Evolutionary conservation across 805 yeast species (phyloP).

Genomic region (Saccharomycopsis sp.): DNA sequence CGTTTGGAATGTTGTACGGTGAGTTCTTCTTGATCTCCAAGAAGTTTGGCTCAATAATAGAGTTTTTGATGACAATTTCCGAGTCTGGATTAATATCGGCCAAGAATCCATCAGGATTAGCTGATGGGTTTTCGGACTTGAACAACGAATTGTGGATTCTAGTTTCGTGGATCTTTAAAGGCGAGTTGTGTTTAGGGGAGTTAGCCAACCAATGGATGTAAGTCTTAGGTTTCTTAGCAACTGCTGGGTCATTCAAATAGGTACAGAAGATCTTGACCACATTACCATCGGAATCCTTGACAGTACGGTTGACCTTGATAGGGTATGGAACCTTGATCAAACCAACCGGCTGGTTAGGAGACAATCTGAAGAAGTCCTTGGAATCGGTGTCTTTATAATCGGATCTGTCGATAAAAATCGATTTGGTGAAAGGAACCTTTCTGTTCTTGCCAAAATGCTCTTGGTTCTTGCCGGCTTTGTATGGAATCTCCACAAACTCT

Average conservation of each 20-base stretch:
- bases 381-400: conserved; percentile 67
- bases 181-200: conserved; percentile 51
- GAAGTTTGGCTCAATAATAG: conserved; percentile 77
- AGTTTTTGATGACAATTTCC: conserved; percentile 57
- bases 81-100: conserved; percentile 77
- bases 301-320: conserved; percentile 60
- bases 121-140: conserved; percentile 83
- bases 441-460: conserved; percentile 61
- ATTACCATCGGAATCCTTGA: conserved; percentile 50
- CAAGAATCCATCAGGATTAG: conserved; percentile 82
- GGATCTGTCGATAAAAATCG: conserved; percentile 75
- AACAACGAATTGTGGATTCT: conserved; percentile 85
- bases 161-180: conserved; percentile 63
- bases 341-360: conserved; percentile 94
- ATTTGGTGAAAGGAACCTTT: conserved; percentile 67
- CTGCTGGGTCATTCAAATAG: conserved; percentile 52
- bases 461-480: conserved; percentile 72
- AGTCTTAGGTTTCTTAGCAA: conserved; percentile 80
- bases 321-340: conserved; percentile 85
- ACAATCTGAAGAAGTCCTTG: conserved; percentile 82
- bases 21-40: conserved; percentile 57
- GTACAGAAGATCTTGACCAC: conserved; percentile 68
- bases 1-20: conserved; percentile 66
- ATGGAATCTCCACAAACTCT: conserved; percentile 72
- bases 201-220: conserved; percentile 95